Conservation (phyloP, 2,329 filamentous ascomycete genomes). For the Ophiocordyceps camponoti-leonardi region DNA sequence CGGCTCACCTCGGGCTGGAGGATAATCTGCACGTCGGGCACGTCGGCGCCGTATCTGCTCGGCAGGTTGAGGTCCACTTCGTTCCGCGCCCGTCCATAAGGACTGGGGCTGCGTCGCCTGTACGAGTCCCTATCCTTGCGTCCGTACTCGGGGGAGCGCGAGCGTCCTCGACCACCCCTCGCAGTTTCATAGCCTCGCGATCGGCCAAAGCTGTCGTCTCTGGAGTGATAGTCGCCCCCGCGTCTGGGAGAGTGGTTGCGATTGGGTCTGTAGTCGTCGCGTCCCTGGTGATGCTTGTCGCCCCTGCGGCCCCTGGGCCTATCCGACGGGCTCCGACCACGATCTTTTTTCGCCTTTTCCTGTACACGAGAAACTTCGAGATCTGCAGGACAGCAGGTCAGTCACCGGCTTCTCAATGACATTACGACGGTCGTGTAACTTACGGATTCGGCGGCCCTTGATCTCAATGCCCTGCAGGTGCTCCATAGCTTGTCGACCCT, state of each 20-base stretch:
- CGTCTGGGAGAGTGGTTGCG: conserved; percentile 42
- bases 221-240: conserved; percentile 31
- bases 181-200: conserved; percentile 24
- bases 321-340: conserved; percentile 37
- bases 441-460: conserved; percentile 84
- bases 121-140: conserved; percentile 33
- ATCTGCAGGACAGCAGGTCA: conserved; percentile 25
- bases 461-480: conserved; percentile 67
- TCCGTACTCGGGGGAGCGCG: conserved; percentile 43
- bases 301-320: conserved; percentile 25
- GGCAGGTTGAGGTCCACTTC: conserved; percentile 52
- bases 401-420: conserved; percentile 14
- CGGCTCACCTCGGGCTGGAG: conserved; percentile 61
- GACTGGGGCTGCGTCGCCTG: conserved; percentile 54
- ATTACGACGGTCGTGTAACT: conserved; percentile 19
- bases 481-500: conserved; percentile 60
- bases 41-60: conserved; percentile 51
- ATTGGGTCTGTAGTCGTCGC: conserved; percentile 49
- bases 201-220: conserved; percentile 43
- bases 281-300: conserved; percentile 27
- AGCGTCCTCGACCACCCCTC: conserved; percentile 39
- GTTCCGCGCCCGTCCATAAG: conserved; percentile 30
- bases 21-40: conserved; percentile 82
- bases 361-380: conserved; percentile 82
- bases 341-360: conserved; percentile 50